A percentile compares a stretch with the other conserved stretches of the same genome.
These are phyloP conservation scores for Bifiguratus adelaidae DNA, from an alignment of 192 early-diverging fungal species.

Conservation along the genomic window DNA sequence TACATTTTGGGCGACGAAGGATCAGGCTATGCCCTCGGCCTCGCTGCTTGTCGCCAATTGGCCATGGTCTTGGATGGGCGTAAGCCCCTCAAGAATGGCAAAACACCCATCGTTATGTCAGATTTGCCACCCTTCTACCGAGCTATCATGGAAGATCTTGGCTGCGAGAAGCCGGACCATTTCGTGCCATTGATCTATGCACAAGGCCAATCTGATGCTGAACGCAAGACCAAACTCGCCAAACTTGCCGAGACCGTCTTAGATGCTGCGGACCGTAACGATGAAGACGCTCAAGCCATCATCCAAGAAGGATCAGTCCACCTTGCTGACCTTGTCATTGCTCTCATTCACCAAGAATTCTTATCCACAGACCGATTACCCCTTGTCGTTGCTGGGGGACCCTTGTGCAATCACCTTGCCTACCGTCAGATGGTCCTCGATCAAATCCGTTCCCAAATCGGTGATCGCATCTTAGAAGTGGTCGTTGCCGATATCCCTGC, in stretches of 20 bases:
- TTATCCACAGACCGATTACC: no score
- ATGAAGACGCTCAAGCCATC: background rate
- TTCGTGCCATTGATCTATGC: background rate
- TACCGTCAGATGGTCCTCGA: background rate
- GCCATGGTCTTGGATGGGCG: slow-evolving; percentile 3
- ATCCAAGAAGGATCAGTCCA: background rate
- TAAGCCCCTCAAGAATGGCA: background rate
- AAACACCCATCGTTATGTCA: no score
- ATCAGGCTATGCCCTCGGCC: slow-evolving; percentile 7
- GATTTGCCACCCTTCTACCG: no score
- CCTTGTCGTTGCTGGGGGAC: slow-evolving; percentile 2
- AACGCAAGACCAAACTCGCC: slow-evolving; percentile 2
- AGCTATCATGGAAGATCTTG: background rate
- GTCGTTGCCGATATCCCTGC: background rate
- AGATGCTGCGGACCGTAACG: background rate
- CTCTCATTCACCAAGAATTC: background rate
- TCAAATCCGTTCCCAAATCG: background rate
- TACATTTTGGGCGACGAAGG: slow-evolving; percentile 7
- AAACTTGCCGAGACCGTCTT: slow-evolving; percentile 5
- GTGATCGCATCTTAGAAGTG: background rate
- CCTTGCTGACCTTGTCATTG: background rate
- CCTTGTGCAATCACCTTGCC: background rate
- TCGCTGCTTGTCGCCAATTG: background rate
- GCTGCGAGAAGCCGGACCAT: background rate
- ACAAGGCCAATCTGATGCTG: background rate